Evolutionary conservation across 176 grass and related monocot species (phyloP).

Genomic region (Tillandsia leiboldiana): DNA sequence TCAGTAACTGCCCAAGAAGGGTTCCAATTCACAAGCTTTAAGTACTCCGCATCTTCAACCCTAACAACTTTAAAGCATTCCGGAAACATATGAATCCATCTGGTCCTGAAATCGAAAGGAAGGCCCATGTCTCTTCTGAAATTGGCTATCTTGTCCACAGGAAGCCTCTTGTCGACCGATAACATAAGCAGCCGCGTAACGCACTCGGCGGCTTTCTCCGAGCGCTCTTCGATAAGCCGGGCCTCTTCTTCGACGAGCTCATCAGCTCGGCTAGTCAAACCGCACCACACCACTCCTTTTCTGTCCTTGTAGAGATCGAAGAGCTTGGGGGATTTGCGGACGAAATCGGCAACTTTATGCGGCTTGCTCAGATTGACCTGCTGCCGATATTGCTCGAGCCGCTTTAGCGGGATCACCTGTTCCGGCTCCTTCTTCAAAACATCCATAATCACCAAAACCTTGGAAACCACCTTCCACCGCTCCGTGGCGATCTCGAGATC

Average conservation of each 20-base stretch:
- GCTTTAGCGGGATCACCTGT: slow-evolving; percentile 53
- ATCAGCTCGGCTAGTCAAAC: slow-evolving; percentile 44
- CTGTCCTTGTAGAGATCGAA: slow-evolving; percentile 67
- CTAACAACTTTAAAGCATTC: slow-evolving; percentile 44
- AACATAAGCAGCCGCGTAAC: slow-evolving; percentile 78
- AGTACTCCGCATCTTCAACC: slow-evolving; percentile 43
- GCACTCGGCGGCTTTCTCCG: slow-evolving; percentile 23
- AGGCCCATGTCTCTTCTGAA: slow-evolving; percentile 66
- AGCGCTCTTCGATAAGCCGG: slow-evolving; percentile 51
- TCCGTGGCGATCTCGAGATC: slow-evolving; percentile 58
- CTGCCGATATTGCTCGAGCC: slow-evolving; percentile 57
- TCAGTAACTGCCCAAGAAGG: slow-evolving; percentile 65
- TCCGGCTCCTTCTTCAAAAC: slow-evolving; percentile 64
- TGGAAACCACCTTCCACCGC: slow-evolving; percentile 63
- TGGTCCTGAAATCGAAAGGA: slow-evolving; percentile 49
- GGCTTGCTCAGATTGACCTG: slow-evolving; percentile 58
- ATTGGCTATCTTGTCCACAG: slow-evolving; percentile 56
- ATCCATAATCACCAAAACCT: slow-evolving; percentile 52
- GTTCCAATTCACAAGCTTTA: slow-evolving; percentile 73
- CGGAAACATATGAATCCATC: slow-evolving; percentile 74
- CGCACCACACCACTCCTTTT: slow-evolving; percentile 58
- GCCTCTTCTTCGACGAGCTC: slow-evolving; percentile 58
- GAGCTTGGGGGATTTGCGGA: slow-evolving; percentile 50
- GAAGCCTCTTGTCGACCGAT: slow-evolving; percentile 48
- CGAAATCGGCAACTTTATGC: slow-evolving; percentile 68